A percentile compares a stretch with the other conserved stretches of the same genome.
phyloP scores from a whole-genome alignment of 2,329 filamentous ascomycete genomes.

The Phyllosticta capitalensis region DNA sequence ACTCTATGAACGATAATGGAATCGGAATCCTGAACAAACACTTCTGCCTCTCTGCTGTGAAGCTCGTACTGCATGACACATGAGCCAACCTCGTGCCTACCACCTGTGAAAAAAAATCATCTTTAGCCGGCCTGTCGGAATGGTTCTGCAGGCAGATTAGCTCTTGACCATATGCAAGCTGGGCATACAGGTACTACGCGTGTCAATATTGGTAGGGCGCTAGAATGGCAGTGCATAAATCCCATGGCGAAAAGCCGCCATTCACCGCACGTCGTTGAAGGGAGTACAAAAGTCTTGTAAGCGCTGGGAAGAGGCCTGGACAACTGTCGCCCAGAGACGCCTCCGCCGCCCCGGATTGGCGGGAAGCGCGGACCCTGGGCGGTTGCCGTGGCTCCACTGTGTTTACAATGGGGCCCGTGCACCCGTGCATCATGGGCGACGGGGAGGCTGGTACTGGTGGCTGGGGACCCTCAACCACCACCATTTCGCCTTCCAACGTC shows the following conservation, averaged over 20 bases:
- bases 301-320: conserved; percentile 4
- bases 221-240: not conserved
- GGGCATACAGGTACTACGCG: not conserved
- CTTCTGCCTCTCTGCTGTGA: not conserved
- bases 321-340: not conserved
- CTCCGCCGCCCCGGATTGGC: conserved; percentile 6
- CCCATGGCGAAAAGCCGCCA: not conserved
- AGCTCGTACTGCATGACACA: not conserved
- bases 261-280: not conserved
- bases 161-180: not conserved
- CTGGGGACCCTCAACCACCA: conserved; percentile 7
- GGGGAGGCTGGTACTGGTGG: not conserved
- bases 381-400: conserved; percentile 6
- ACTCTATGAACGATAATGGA: not conserved
- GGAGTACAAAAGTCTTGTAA: not conserved
- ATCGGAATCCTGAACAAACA: not conserved
- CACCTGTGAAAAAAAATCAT: not conserved
- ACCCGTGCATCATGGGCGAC: not conserved
- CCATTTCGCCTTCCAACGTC: conserved; percentile 5
- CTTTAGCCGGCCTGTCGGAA: not conserved
- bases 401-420: not conserved
- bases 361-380: not conserved
- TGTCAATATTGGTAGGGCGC: not conserved
- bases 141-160: not conserved
- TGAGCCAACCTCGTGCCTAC: not conserved